Evolutionary conservation across 495 filamentous ascomycete genomes (phyloP), one percentile per base, ranked within the genome.

Genomic region (Coniosporium apollinis): DNA sequence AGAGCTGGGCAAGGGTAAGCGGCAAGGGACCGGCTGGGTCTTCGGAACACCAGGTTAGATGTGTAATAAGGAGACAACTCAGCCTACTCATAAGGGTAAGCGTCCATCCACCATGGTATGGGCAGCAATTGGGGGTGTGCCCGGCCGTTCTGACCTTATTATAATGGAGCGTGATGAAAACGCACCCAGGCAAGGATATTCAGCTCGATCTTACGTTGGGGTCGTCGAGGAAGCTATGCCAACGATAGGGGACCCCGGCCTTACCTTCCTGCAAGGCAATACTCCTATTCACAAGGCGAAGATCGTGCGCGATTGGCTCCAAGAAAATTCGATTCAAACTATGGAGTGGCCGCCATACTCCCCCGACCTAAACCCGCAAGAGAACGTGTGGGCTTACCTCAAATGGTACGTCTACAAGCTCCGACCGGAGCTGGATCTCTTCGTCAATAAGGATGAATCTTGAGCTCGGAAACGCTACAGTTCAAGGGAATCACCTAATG

Each of bases 271-370:
- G 22, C 40, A 43, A 19, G 35, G 38, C 32, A 37, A 37, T 16
- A 25, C 35, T 2, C 17, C 34, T 18, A 33, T 38, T 25, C 30
- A 43, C 19, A 30, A 15, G 22, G 14, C 25, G 11, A 38, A n/a
- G 11, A 16, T 31, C 4, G 26, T 29, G 13, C 11, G 19, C 13
- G 24, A 30, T 14, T 43, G 35, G 40, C 29, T 43, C 13, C 9
- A 38, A 18, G 26, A 32, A 5, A 19, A 43, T 31, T 26, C 13
- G 2, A 32, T 37, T 11, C 13, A n/a, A 22, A 20, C 25, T 15
- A 28, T 43, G 5, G 35, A 38, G 14, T 43, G 35, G 40, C 40
- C 40, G n/a, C 22, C 40, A 1, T 43, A 39, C 26, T 43, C 40
- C 5, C 35, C 40, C 6, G 35, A 43, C 20, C 22, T 43, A 4